Conservation (phyloP, 176 grass and related monocot species). For the Triticum monococcum region DNA sequence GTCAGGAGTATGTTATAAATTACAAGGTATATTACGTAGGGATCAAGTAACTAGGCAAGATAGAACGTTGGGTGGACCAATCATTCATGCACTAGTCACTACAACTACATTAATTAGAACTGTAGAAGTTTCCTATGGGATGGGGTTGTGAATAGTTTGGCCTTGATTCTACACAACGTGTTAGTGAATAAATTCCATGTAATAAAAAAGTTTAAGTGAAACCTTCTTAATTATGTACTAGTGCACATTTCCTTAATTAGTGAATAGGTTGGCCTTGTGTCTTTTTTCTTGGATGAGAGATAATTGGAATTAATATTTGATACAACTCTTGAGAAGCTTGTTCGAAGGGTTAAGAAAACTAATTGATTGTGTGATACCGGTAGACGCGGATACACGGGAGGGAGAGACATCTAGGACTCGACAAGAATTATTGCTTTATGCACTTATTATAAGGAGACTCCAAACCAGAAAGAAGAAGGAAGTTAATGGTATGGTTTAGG, state of each 20-base stretch:
- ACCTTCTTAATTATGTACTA: background rate
- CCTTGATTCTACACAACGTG: slow-evolving; percentile 29
- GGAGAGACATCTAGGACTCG: slow-evolving; percentile 14
- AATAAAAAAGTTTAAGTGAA: background rate
- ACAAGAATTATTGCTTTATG: slow-evolving; percentile 31
- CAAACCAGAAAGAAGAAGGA: slow-evolving; percentile 19
- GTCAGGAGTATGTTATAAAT: background rate
- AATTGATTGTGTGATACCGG: background rate
- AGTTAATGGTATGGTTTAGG: slow-evolving; percentile 26
- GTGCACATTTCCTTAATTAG: background rate
- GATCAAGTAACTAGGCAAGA: background rate
- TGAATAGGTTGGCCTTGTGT: background rate
- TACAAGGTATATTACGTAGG: background rate
- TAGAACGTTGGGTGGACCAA: background rate
- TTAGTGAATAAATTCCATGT: background rate
- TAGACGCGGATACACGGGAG: background rate
- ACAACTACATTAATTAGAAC: background rate
- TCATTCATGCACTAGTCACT: background rate
- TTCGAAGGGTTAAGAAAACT: background rate
- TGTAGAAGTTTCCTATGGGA: background rate
- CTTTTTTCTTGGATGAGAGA: background rate
- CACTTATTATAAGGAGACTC: slow-evolving; percentile 36
- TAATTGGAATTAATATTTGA: background rate
- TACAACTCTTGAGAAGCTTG: background rate
- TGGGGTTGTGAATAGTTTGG: background rate